Conservation (phyloP, 495 filamentous ascomycete genomes). For the Penicillium paxilli region DNA sequence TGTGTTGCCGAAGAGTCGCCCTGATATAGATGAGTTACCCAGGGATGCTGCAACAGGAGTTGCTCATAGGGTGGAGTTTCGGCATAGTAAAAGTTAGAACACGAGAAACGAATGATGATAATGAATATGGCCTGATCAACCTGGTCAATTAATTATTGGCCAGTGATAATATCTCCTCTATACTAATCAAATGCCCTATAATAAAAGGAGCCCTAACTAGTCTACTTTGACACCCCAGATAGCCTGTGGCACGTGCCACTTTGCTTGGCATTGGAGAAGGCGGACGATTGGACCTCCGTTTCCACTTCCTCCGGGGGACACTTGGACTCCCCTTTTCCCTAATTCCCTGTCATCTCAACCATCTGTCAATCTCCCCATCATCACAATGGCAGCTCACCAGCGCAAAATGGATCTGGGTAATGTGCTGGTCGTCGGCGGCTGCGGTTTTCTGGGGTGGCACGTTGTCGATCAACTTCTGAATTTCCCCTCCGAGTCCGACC, state of each 20-base stretch:
- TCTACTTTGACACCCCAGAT: neutral
- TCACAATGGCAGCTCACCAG: constrained; percentile 35
- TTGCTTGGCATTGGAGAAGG: no score
- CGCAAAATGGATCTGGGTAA: constrained; percentile 43
- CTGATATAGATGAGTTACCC: no score
- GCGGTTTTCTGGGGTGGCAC: constrained; percentile 60
- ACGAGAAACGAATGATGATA: no score
- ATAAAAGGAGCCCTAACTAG: no score
- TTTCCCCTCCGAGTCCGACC: constrained; percentile 50
- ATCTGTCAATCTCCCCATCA: neutral
- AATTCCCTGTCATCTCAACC: neutral
- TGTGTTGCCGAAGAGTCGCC: no score
- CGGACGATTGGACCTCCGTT: no score
- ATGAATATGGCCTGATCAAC: no score
- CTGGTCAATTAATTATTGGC: no score
- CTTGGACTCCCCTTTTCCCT: neutral
- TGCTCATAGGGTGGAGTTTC: no score
- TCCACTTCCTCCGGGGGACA: neutral
- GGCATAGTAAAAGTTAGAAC: no score
- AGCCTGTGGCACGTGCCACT: neutral
- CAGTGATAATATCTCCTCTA: no score
- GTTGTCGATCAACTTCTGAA: constrained; percentile 58
- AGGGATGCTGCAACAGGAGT: no score
- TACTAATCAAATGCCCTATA: neutral
- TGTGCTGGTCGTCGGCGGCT: constrained; percentile 58